A percentile compares a stretch with the other conserved stretches of the same genome.
phyloP scores from a whole-genome alignment of 1,284 basidiomycete species.

The Cerioporus squamosus region DNA sequence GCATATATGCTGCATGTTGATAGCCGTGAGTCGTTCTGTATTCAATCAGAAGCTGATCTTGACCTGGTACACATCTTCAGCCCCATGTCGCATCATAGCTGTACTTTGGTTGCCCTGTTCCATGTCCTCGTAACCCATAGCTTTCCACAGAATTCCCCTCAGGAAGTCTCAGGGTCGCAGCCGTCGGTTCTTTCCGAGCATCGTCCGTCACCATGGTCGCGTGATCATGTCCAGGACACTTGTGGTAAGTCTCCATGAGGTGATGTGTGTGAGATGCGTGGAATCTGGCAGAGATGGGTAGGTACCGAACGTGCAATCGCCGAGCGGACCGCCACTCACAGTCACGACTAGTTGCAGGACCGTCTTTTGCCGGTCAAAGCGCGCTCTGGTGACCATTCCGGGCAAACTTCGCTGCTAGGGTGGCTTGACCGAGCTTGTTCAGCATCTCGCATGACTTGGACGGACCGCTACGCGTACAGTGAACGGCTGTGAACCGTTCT shows the following conservation, averaged over 20 bases:
- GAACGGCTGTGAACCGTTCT: background rate
- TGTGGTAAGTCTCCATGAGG: background rate
- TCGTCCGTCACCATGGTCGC: background rate
- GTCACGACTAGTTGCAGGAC: background rate
- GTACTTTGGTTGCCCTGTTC: background rate
- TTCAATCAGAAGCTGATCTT: background rate
- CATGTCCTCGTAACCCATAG: background rate
- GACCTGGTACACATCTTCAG: background rate
- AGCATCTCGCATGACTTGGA: background rate
- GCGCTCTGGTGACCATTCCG: slow-evolving; percentile 8
- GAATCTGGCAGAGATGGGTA: background rate
- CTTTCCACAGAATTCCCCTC: too few species aligned
- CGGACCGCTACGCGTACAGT: background rate
- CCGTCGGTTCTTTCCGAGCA: slow-evolving; percentile 1
- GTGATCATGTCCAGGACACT: background rate
- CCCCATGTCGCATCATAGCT: background rate
- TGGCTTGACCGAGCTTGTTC: background rate
- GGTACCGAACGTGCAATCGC: background rate
- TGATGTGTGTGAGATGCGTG: background rate
- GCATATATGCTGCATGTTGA: slow-evolving; percentile 5
- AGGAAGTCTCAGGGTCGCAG: background rate
- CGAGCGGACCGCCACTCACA: slow-evolving; percentile 5
- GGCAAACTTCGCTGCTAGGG: slow-evolving; percentile 12
- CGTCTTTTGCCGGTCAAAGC: background rate
- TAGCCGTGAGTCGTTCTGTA: slow-evolving; percentile 2